Evolutionary conservation across 225 moss, liverwort and hornwort species (phyloP).

Genomic region (Lunularia cruciata): DNA sequence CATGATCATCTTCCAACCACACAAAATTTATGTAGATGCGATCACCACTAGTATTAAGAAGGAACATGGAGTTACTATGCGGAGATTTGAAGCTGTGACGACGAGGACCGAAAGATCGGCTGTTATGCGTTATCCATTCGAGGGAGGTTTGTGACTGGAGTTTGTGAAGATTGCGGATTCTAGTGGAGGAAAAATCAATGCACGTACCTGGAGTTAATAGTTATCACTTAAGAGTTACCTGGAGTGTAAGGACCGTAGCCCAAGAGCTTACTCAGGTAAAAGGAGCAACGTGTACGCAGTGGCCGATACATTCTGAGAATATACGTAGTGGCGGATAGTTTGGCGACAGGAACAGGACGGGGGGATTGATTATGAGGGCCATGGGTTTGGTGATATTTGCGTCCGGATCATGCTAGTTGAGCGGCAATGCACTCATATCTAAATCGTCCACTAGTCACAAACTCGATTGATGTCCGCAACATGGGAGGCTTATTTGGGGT

Average conservation of each 20-base stretch:
- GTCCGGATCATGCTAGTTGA: background rate
- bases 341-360: background rate
- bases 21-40: slow-evolving; percentile 14
- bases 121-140: background rate
- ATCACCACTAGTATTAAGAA: background rate
- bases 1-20: background rate
- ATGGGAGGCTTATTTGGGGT: slow-evolving; percentile 15
- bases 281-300: background rate
- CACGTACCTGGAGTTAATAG: background rate
- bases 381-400: background rate
- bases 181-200: background rate
- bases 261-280: slow-evolving; percentile 7
- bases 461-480: slow-evolving; percentile 20
- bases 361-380: background rate
- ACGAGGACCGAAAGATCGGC: background rate
- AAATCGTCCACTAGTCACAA: background rate
- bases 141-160: background rate
- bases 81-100: background rate
- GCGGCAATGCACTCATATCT: background rate
- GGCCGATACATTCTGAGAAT: slow-evolving; percentile 1
- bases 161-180: background rate
- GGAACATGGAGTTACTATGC: background rate
- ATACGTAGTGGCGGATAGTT: background rate
- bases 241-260: background rate
- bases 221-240: background rate